Base-by-base conservation (phyloP, 2,329 filamentous ascomycete species). In the Botrytis porri region DNA sequence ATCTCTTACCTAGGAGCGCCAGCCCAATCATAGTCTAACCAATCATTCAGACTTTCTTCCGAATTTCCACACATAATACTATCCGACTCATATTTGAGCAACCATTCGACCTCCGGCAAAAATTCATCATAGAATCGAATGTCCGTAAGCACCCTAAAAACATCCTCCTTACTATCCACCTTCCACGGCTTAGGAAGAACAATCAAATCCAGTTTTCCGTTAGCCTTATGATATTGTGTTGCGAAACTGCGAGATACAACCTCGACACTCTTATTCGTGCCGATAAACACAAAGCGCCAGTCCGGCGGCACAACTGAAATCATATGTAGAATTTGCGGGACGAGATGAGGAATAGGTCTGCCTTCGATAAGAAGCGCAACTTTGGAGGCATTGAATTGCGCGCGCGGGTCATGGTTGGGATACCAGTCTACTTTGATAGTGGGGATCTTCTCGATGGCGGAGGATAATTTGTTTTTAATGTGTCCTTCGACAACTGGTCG, bases 201-300 rank as follows among this genome's bases (percentile, higher is more conserved):
- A 39, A 75, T 39, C 45, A 75, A 29, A 62, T 75, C 74, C 59
- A 75, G 41, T 79, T 88, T 88, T 39, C 86, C 86, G 60, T 84
- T 82, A 35, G 83, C 81, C 76, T 85, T 83, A 76, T 87, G 86
- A 74, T 85, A 82, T 77, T 85, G 83, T 66, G 85, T 84, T 37
- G 85, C 83, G 70, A 83, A 83, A 72, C 84, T 83, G 60, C 84
- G 81, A 37, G 82, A 82, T 16, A 88, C 80, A 74, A 82, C 83
- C 61, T 82, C 80, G 37, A 86, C 83, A 70, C 85, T 87, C 76
- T 83, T 80, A 41, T 73, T 71, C 22, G 72, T 73, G 66, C 87
- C 86, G 83, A 88, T 86, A 82, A 88, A 88, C 54, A 84, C 83
- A 81, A 88, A 87, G 41, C 84, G 84, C 87, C 87, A 89, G 81